phyloP scores from a whole-genome alignment of 1,284 basidiomycete genomes.

The Ceratobasidium papillatum region DNA sequence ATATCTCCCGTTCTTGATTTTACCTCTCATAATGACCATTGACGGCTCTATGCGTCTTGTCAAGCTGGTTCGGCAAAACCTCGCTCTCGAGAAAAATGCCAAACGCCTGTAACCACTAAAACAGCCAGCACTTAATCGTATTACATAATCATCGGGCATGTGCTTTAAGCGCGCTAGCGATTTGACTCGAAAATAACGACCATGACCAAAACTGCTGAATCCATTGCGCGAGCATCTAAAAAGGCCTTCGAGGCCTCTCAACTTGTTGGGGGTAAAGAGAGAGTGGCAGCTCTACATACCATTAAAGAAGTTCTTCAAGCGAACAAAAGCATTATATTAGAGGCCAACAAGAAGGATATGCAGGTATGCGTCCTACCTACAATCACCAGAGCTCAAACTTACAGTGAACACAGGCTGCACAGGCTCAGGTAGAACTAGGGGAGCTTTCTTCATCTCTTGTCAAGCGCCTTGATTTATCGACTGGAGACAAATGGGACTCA shows the following conservation, averaged over 20 bases:
- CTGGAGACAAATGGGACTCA: slow-evolving; percentile 90
- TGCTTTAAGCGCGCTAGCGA: slow-evolving; percentile 1
- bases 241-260: slow-evolving; percentile 86
- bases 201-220: slow-evolving; percentile 49
- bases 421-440: slow-evolving; percentile 78
- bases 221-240: slow-evolving; percentile 80
- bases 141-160: slow-evolving; percentile 9
- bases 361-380: slow-evolving; percentile 58
- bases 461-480: slow-evolving; percentile 85
- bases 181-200: slow-evolving; percentile 30
- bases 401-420: slow-evolving; percentile 67
- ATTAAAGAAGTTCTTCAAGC: slow-evolving; percentile 73
- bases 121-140: background rate
- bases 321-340: slow-evolving; percentile 73
- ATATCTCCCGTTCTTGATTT: slow-evolving; percentile 39
- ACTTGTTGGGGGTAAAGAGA: slow-evolving; percentile 71
- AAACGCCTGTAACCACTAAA: slow-evolving; percentile 11
- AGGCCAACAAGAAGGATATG: slow-evolving; percentile 83
- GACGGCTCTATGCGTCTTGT: slow-evolving; percentile 28
- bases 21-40: slow-evolving; percentile 34
- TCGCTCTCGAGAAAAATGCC: slow-evolving; percentile 7
- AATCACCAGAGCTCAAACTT: background rate
- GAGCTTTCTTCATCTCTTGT: slow-evolving; percentile 84
- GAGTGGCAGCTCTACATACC: slow-evolving; percentile 73
- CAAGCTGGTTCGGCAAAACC: slow-evolving; percentile 20